Base-by-base conservation (phyloP, 176 grass and related monocot species). In the Thalia dealbata region DNA sequence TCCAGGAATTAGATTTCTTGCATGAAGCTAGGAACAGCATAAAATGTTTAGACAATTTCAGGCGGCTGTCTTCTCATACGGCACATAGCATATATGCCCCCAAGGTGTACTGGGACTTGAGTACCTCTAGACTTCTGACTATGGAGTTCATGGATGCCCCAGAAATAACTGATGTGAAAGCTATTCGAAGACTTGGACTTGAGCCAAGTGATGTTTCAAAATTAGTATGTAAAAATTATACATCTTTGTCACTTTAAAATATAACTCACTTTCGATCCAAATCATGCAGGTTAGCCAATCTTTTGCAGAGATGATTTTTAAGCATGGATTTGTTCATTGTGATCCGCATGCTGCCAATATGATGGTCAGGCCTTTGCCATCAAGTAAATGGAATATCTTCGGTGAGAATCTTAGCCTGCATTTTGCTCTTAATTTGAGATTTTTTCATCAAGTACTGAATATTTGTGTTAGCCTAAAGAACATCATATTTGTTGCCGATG, bases 241-340 rank as follows among this genome's bases (percentile, higher is more conserved):
- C 43, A 3, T 44, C 19, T 42, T 67, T 68, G 18, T 32, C 3
- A 43, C 3, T 69, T 30, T 77, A 60, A 64, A 54, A 43, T 15
- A 9, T 44, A 69, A 52, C 32, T 41, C 54, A 72, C 73, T 50
- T 75, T 42, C 19, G 2, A 35, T 11, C 13, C 75, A 46, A 83
- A 78, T 64, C 68, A 23, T 85, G 60, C 71, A 91, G 89, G 84
- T 96, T 41, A 92, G 79, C 63, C 83, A 82, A 72, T 82, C 84
- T 74, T 96, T 96, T 90, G 80, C 93, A 45, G 89, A 96, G 80
- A 96, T 96, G 93, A 96, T 82, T 75, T 96, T 90, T 81, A 96
- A 96, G 87, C 93, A 96, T 84, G 93, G 93, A 69, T 96, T 96
- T 73, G 89, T 96, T 82, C 93, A 96, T 73, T 96, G 93, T 75